A percentile compares a stretch with the other conserved stretches of the same genome.
phyloP scores from a whole-genome alignment of 1,284 basidiomycete genomes.

The Ustilago cynodontis region DNA sequence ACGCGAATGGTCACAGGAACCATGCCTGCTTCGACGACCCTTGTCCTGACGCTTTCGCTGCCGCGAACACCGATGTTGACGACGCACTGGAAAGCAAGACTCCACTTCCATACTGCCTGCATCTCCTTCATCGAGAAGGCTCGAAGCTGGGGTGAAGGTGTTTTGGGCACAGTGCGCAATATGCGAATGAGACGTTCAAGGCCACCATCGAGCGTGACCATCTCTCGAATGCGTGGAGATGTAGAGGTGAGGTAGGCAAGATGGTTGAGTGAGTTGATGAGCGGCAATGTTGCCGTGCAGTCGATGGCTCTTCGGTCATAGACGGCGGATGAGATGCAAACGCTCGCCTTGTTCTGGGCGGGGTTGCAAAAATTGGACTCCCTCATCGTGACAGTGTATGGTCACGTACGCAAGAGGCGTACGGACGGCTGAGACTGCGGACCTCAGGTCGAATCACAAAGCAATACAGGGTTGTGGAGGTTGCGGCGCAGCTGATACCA shows the following conservation, averaged over 20 bases:
- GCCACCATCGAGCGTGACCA: slow-evolving; percentile 96
- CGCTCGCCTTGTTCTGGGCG: slow-evolving; percentile 92
- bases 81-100: slow-evolving; percentile 89
- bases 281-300: slow-evolving; percentile 86
- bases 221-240: slow-evolving; percentile 96
- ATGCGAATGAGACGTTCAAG: slow-evolving; percentile 94
- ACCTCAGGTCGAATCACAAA: not conserved
- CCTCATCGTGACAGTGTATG: slow-evolving; percentile 77
- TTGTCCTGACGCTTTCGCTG: slow-evolving; percentile 83
- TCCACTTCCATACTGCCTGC: slow-evolving; percentile 69
- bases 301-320: slow-evolving; percentile 96
- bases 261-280: slow-evolving; percentile 97
- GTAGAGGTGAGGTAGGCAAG: slow-evolving; percentile 97
- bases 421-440: slow-evolving; percentile 12
- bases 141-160: slow-evolving; percentile 35
- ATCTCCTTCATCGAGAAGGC: slow-evolving; percentile 61
- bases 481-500: not conserved
- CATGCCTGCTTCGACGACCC: slow-evolving; percentile 95
- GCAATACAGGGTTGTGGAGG: not conserved
- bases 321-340: slow-evolving; percentile 91
- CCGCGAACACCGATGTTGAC: slow-evolving; percentile 98
- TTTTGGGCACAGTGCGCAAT: slow-evolving; percentile 60
- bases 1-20: slow-evolving; percentile 94
- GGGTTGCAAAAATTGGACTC: slow-evolving; percentile 97
- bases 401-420: slow-evolving; percentile 37